Base-by-base conservation (phyloP, 2,329 filamentous ascomycete species). In the Colletotrichum orbiculare region DNA sequence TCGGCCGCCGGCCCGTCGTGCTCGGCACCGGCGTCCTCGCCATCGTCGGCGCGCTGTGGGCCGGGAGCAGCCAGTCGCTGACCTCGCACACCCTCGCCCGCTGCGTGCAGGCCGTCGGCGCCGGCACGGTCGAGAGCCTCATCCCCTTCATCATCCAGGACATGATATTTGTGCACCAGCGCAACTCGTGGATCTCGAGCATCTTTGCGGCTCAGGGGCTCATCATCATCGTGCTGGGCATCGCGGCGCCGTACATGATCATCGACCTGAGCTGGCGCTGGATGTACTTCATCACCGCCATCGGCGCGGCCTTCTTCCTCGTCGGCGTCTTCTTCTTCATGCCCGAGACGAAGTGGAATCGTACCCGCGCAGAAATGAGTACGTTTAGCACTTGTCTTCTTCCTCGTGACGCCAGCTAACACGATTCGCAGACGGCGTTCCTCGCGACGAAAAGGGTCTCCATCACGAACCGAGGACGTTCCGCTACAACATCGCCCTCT, bases 111-210 rank as follows among this genome's bases (percentile, higher is more conserved):
- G 77, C 75, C 0, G 60, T 79, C 4, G 77, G 76, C 1, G 75
- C 74, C 0, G 76, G 76, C 1, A 72, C 75, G 0, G 73, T 75
- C 12, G 74, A 77, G 60, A 74, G 76, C 0, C 60, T 79, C 13
- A 72, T 79, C 5, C 76, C 77, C 3, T 72, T 79, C 15, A 74
- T 79, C 39, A 69, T 77, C 0, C 76, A 78, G 67, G 77, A 79
- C 41, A 72, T 79, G 41, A 72, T 77, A 11, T 78, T 78, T 35
- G 71, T 78, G n/a, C 76, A 79, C 58, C 71, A 79, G 69, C 72
- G 77, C 7, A 76, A 75, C 61, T 67, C 67, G 39, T 76, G 72
- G 11, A 71, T 77, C 42, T 74, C 76, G 3, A 64, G 69, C 2
- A 68, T 77, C 13, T 68, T 75, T 42, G 67, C 72, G 0, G 70